phyloP scores from a whole-genome alignment of 768 basidiomycete species.

The Boletus eberwhitei region DNA sequence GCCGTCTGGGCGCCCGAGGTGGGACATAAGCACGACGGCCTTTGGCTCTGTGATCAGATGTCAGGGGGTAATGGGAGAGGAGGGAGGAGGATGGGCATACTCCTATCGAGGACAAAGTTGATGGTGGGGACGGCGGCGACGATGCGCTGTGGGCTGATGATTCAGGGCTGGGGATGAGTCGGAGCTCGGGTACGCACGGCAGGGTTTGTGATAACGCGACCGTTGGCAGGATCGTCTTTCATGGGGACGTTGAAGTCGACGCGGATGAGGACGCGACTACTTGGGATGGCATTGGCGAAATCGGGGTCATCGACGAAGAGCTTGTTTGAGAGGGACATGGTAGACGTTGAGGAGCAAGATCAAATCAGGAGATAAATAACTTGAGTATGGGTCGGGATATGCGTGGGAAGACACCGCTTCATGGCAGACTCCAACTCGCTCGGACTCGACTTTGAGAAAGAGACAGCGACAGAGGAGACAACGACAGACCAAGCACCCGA shows the following conservation, averaged over 20 bases:
- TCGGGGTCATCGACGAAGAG: slow-evolving; percentile 84
- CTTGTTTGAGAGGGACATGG: slow-evolving; percentile 94
- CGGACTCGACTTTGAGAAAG: slow-evolving; percentile 63
- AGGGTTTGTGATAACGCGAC: slow-evolving; percentile 93
- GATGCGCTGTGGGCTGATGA: slow-evolving; percentile 66
- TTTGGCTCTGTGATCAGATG: slow-evolving; percentile 56
- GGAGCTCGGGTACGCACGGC: slow-evolving; percentile 60
- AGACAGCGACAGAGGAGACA: slow-evolving; percentile 8
- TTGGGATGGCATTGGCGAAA: slow-evolving; percentile 56
- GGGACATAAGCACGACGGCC: slow-evolving; percentile 92
- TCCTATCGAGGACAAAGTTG: slow-evolving; percentile 85
- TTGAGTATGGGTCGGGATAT: background rate
- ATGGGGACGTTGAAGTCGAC: slow-evolving; percentile 97
- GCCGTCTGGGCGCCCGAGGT: slow-evolving; percentile 96
- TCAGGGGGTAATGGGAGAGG: background rate
- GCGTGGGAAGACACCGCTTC: slow-evolving; percentile 24
- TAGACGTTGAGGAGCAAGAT: slow-evolving; percentile 24
- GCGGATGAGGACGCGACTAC: slow-evolving; percentile 87
- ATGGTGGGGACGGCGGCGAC: slow-evolving; percentile 95
- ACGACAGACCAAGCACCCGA: slow-evolving; percentile 6
- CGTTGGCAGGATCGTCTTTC: slow-evolving; percentile 63
- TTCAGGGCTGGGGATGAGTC: background rate
- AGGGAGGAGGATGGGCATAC: slow-evolving; percentile 34
- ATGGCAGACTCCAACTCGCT: slow-evolving; percentile 60
- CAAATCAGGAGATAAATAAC: background rate